Conservation (phyloP, 495 filamentous ascomycete genomes). For the Xylaria intraflava region DNA sequence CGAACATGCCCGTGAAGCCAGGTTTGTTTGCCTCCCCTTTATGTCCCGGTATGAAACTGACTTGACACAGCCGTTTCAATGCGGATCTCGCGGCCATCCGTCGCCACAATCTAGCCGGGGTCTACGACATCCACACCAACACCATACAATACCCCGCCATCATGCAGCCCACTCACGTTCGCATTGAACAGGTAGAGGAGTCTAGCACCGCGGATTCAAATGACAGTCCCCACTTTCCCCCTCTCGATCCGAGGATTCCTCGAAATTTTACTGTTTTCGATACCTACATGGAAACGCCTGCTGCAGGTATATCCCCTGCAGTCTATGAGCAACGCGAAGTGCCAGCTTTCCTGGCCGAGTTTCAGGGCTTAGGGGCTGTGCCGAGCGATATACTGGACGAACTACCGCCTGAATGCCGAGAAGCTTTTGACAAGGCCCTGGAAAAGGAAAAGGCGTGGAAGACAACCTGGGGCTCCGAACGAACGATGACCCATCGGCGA, state of each 20-base stretch:
- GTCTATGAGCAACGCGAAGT: conserved; percentile 44
- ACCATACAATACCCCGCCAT: conserved; percentile 74
- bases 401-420: conserved; percentile 64
- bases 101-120: conserved; percentile 59
- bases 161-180: conserved; percentile 84
- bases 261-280: conserved; percentile 74
- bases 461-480: conserved; percentile 60
- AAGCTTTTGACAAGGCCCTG: conserved; percentile 59
- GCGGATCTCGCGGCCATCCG: conserved; percentile 56
- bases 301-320: conserved; percentile 30
- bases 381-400: conserved; percentile 60
- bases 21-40: conserved; percentile 45
- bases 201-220: conserved; percentile 25
- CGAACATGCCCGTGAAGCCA: conserved; percentile 85
- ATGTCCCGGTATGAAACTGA: conserved; percentile 19
- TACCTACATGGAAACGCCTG: conserved; percentile 56
- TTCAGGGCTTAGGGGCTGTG: conserved; percentile 60
- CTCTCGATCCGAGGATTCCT: conserved; percentile 56
- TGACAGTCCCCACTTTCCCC: conserved; percentile 45
- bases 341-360: conserved; percentile 43
- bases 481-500: conserved; percentile 35
- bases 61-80: conserved; percentile 68
- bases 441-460: conserved; percentile 65
- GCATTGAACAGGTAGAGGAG: conserved; percentile 60
- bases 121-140: conserved; percentile 94